Percentiles rank a stretch among this genome's conserved stretches.
phyloP scores from a whole-genome alignment of 345 rosid genomes.

The Aquilaria sinensis region DNA sequence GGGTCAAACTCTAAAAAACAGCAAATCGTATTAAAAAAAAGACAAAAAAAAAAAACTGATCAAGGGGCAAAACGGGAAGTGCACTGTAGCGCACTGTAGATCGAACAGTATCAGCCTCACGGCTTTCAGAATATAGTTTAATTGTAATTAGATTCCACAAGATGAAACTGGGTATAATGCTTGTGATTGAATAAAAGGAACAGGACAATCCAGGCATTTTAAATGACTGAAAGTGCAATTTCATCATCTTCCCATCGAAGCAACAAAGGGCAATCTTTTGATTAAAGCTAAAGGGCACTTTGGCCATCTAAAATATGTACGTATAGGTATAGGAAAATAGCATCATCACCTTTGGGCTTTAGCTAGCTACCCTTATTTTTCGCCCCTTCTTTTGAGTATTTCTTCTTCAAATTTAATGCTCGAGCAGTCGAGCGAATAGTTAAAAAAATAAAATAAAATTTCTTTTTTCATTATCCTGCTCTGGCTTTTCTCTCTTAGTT shows the following conservation, averaged over 20 bases:
- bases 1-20: too few relatives aligned
- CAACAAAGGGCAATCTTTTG: constrained; percentile 34
- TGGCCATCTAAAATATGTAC: constrained; percentile 24
- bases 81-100: too few relatives aligned
- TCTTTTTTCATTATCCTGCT: neutral
- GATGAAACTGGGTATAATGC: neutral
- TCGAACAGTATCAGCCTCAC: too few relatives aligned
- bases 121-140: too few relatives aligned
- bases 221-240: constrained; percentile 38
- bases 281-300: constrained; percentile 55
- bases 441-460: neutral
- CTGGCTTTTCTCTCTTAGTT: constrained; percentile 8
- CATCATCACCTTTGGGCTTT: constrained; percentile 32
- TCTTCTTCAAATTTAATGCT: constrained; percentile 1
- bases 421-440: neutral
- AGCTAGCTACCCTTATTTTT: constrained; percentile 40
- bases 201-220: constrained; percentile 32
- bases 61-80: too few relatives aligned
- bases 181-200: constrained; percentile 27
- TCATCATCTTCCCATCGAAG: constrained; percentile 46
- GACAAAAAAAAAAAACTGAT: too few relatives aligned
- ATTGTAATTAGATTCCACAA: too few relatives aligned
- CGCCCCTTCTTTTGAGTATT: constrained; percentile 19
- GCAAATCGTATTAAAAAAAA: too few relatives aligned
- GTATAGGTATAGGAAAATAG: constrained; percentile 16